Evolutionary conservation across 306 rosid species (phyloP), one percentile per base, ranked within the genome.

Genomic region (Castanopsis chinensis): DNA sequence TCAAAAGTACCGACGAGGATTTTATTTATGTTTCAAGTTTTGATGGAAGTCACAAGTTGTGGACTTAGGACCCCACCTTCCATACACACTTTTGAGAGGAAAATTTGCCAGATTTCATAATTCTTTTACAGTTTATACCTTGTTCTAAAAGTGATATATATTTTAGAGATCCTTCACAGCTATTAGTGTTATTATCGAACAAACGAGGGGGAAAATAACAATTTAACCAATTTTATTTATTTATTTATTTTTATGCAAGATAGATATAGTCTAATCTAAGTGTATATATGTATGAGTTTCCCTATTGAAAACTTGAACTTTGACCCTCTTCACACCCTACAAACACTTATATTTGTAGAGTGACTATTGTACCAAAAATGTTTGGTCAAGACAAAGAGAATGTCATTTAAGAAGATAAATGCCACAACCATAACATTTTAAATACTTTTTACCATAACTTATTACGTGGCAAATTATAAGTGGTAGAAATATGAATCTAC

Each of bases 311-410:
- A 37, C 0, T 37, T 37, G 43, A 37, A 35, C 43, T 0, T 9
- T 2, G 0, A 2, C 2, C 0, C 2, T 37, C 0, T 9, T 0
- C 2, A 2, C 0, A 8, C 11, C 11, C 10, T 37, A 37, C 11
- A 37, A 37, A 0, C 0, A 37, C 0, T 8, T 8, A 37, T 37
- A 8, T 37, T 7, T 8, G 3, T 37, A 0, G 0, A 37, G 3
- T 37, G 11, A 37, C 0, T 3, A 37, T 37, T 0, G 10, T 0
- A 37, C 0, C 2, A 37, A 37, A 0, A 0, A 37, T 7, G 43
- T 37, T 0, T 1, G 0, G 0, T 23, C 18, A 23, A 59, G 65
- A 59, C 65, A 3, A 59, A 59, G 2, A 59, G 14, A 58, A 17
- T 20, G 32, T 23, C 30, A 59, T 59, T 59, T 37, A 23, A 59